phyloP scores from a whole-genome alignment of 139 green algal genomes.

The Chlamydomonas applanata region DNA sequence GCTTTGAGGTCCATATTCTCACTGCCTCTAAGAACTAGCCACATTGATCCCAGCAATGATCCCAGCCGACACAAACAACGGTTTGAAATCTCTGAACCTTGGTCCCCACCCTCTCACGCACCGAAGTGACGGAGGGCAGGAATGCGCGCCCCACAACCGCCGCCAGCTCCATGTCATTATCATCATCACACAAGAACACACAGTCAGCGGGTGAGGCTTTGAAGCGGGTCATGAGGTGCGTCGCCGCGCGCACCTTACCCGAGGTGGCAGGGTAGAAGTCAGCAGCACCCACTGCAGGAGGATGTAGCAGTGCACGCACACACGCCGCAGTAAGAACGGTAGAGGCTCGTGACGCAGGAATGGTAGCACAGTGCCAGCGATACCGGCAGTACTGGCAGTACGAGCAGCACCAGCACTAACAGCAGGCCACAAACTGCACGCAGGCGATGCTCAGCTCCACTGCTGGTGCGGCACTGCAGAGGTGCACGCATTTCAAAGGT shows the following conservation, averaged over 20 bases:
- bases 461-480: neutral
- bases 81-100: too few relatives aligned
- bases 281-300: constrained; percentile 40
- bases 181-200: constrained; percentile 74
- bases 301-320: neutral
- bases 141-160: constrained; percentile 56
- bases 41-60: too few relatives aligned
- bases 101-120: too few relatives aligned
- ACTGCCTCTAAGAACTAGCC: too few relatives aligned
- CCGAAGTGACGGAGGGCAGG: constrained; percentile 55
- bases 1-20: too few relatives aligned
- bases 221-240: constrained; percentile 58
- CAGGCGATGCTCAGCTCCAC: neutral
- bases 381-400: too few relatives aligned
- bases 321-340: too few relatives aligned
- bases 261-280: constrained; percentile 72
- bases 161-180: constrained; percentile 77
- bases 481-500: neutral
- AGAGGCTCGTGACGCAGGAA: too few relatives aligned
- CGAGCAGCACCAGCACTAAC: too few relatives aligned
- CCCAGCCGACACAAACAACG: too few relatives aligned
- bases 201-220: constrained; percentile 18
- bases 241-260: constrained; percentile 62
- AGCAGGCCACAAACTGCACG: too few relatives aligned
- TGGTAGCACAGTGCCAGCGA: too few relatives aligned